Evolutionary conservation across 108 stramenopile species (phyloP).

Genomic region (Skeletonema tropicum): DNA sequence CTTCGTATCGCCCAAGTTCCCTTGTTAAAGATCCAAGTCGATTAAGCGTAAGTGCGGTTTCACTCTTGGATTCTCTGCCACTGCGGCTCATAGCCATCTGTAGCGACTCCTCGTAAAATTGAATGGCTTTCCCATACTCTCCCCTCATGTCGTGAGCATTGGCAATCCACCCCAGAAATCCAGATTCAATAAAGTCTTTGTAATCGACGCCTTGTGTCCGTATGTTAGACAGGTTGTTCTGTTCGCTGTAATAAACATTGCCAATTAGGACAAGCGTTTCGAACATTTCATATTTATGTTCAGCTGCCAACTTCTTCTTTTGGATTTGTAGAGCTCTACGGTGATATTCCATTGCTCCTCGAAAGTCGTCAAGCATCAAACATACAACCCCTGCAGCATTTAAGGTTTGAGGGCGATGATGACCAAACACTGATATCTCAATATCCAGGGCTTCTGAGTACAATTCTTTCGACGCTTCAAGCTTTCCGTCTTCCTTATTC

Average conservation of each 20-base stretch:
- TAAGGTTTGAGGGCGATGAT: slow-evolving; percentile 63
- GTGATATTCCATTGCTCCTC: slow-evolving; percentile 71
- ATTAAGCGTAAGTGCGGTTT: slow-evolving; percentile 70
- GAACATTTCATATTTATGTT: slow-evolving; percentile 62
- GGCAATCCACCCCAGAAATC: slow-evolving; percentile 74
- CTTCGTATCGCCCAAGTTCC: slow-evolving; percentile 54
- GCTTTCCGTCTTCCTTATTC: slow-evolving; percentile 46
- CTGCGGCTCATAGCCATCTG: slow-evolving; percentile 54
- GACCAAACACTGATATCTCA: slow-evolving; percentile 51
- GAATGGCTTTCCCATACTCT: slow-evolving; percentile 67
- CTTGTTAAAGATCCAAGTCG: slow-evolving; percentile 64
- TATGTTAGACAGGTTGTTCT: slow-evolving; percentile 63
- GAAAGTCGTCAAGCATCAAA: slow-evolving; percentile 58
- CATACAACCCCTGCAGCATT: slow-evolving; percentile 62
- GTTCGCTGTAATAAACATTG: slow-evolving; percentile 77
- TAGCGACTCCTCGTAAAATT: slow-evolving; percentile 77
- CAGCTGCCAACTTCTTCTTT: slow-evolving; percentile 62
- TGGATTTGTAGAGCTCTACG: slow-evolving; percentile 69
- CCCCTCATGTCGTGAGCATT: slow-evolving; percentile 75
- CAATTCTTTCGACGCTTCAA: slow-evolving; percentile 57
- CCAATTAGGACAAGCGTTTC: slow-evolving; percentile 78
- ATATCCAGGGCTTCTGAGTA: slow-evolving; percentile 60
- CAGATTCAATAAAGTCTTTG: slow-evolving; percentile 72
- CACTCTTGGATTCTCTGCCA: slow-evolving; percentile 49
- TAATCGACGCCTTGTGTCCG: slow-evolving; percentile 68